Evolutionary conservation across 805 yeast genomes (phyloP).

Genomic region (Myxozyma mucilagina): DNA sequence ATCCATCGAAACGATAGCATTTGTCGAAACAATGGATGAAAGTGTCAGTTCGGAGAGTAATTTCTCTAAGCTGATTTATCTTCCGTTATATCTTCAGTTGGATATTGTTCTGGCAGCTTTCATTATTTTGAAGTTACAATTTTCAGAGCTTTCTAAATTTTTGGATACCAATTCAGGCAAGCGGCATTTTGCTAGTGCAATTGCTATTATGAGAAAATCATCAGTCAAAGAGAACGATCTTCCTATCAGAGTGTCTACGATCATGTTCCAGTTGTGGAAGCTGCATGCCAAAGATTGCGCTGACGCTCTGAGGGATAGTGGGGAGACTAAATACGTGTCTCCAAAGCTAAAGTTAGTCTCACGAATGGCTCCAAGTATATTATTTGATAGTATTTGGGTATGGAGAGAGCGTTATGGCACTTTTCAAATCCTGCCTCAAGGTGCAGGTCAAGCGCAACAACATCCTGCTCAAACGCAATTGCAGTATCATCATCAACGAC

Average conservation of each 20-base stretch:
- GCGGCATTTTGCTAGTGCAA: constrained; percentile 57
- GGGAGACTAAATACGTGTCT: constrained; percentile 25
- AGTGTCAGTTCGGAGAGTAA: constrained; percentile 58
- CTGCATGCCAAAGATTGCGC: constrained; percentile 51
- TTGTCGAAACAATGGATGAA: constrained; percentile 59
- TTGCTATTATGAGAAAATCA: constrained; percentile 68
- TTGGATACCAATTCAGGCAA: constrained; percentile 43
- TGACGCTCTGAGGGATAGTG: constrained; percentile 21
- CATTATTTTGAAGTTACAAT: constrained; percentile 74
- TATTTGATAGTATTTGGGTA: constrained; percentile 85
- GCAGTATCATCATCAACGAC: constrained; percentile 17
- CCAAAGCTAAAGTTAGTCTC: constrained; percentile 53
- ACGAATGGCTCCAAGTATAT: constrained; percentile 88
- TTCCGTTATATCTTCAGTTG: constrained; percentile 76
- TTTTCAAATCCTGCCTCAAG: constrained; percentile 22
- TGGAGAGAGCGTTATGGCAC: constrained; percentile 79
- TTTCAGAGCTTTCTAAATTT: constrained; percentile 67
- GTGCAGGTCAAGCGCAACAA: constrained; percentile 24
- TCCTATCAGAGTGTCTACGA: constrained; percentile 89
- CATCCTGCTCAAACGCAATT: constrained; percentile 9
- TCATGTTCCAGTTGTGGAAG: constrained; percentile 93
- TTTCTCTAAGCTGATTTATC: constrained; percentile 60
- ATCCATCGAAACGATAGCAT: constrained; percentile 47
- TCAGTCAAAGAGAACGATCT: constrained; percentile 89
- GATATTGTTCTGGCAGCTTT: constrained; percentile 90